A percentile compares a stretch with the other conserved stretches of the same genome.
These are phyloP conservation scores for Xerocomellus amylosporus DNA, from an alignment of 768 basidiomycete genomes.

Conservation along the genomic window DNA sequence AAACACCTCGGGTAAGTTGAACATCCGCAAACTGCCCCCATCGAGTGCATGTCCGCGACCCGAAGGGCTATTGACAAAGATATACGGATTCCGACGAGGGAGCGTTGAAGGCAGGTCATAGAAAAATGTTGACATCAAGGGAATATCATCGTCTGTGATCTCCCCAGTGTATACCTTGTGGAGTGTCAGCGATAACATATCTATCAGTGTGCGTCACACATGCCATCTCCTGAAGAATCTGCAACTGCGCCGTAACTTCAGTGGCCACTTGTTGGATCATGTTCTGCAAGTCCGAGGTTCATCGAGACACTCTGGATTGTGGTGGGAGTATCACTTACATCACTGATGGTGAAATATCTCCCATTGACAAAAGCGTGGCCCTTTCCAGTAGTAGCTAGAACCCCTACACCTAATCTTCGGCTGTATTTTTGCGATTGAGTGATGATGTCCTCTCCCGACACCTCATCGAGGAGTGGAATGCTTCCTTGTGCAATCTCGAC, in stretches of 20 bases:
- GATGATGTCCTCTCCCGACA: constrained; percentile 33
- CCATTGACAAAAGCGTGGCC: constrained; percentile 90
- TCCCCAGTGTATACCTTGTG: constrained; percentile 55
- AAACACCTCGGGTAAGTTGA: constrained; percentile 32
- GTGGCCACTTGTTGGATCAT: constrained; percentile 29
- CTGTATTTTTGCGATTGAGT: constrained; percentile 52
- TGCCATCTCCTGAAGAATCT: constrained; percentile 72
- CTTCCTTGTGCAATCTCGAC: constrained; percentile 37
- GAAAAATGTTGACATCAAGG: constrained; percentile 70
- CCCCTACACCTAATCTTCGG: constrained; percentile 53
- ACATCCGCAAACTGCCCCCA: constrained; percentile 17
- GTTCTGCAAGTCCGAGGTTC: constrained; percentile 10
- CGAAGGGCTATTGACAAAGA: constrained; percentile 54
- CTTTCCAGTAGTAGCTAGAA: constrained; percentile 30
- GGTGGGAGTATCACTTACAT: constrained; percentile 46
- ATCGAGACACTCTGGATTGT: background rate
- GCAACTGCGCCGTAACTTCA: constrained; percentile 57
- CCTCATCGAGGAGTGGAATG: constrained; percentile 26
- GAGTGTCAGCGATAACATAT: background rate
- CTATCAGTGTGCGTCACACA: constrained; percentile 12
- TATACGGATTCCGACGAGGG: constrained; percentile 69
- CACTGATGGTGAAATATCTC: constrained; percentile 65
- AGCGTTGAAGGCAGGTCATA: constrained; percentile 81
- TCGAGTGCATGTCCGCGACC: constrained; percentile 10
- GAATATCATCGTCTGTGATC: constrained; percentile 51